Percentiles rank a stretch among this genome's conserved stretches.
These are phyloP conservation scores for Amaranthus palmeri DNA, from an alignment of 148 eudicot species.

Conservation along the genomic window DNA sequence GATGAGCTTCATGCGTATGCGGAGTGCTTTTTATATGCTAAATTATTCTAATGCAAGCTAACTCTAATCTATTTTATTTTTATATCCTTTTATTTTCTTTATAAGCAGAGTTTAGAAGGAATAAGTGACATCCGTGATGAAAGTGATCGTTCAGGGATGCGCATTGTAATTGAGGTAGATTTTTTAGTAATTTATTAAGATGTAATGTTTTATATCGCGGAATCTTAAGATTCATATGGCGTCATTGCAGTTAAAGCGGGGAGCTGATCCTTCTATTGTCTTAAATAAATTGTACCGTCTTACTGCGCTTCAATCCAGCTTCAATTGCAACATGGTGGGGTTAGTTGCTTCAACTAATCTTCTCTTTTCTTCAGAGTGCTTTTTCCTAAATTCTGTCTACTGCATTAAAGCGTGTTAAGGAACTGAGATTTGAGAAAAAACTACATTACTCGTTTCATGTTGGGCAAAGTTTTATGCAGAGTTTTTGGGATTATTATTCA, in stretches of 20 bases:
- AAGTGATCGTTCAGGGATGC: conserved; percentile 99
- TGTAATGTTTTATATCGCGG: neutral
- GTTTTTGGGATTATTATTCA: neutral
- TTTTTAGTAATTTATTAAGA: neutral
- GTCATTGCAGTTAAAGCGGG: conserved; percentile 78
- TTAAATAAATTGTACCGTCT: conserved; percentile 86
- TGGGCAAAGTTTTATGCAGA: neutral
- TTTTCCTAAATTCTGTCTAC: neutral
- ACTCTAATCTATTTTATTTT: neutral
- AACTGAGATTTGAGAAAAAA: neutral
- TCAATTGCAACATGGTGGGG: conserved; percentile 99
- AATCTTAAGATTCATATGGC: conserved; percentile 13
- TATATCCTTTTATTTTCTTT: conserved; percentile 10
- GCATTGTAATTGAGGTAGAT: conserved; percentile 86
- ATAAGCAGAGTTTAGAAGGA: conserved; percentile 71
- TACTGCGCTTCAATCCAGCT: conserved; percentile 87
- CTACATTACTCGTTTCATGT: conserved; percentile 8
- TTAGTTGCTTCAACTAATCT: conserved; percentile 28
- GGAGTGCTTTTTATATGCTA: neutral
- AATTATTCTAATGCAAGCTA: neutral
- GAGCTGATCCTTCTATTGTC: conserved; percentile 81
- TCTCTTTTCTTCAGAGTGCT: neutral
- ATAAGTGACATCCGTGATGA: conserved; percentile 97
- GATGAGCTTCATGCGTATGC: neutral
- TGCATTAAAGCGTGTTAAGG: neutral